A percentile compares a stretch with the other conserved stretches of the same genome.
These are phyloP conservation scores for Rhytidiadelphus loreus DNA, from an alignment of 225 moss, liverwort and hornwort species.

Conservation along the genomic window DNA sequence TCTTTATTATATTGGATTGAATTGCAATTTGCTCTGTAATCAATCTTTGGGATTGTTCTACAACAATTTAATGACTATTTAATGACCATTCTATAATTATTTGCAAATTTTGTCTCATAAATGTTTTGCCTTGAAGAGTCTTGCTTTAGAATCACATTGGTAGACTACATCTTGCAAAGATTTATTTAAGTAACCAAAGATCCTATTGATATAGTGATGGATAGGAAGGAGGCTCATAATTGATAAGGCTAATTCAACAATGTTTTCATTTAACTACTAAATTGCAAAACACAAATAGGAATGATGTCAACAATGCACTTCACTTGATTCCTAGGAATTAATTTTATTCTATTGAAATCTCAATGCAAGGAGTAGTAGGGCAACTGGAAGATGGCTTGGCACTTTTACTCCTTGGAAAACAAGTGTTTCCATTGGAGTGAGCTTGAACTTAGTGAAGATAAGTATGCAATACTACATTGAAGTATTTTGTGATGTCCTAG, in stretches of 20 bases:
- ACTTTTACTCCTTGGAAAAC: background rate
- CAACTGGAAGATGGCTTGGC: no score
- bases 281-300: background rate
- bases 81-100: background rate
- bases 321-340: no score
- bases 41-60: background rate
- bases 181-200: background rate
- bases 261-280: background rate
- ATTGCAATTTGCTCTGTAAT: background rate
- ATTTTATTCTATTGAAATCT: no score
- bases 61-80: background rate
- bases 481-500: no score
- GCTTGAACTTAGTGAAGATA: no score
- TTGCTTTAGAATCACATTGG: background rate
- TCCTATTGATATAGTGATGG: background rate
- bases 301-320: background rate
- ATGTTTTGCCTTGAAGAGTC: accelerated
- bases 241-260: background rate
- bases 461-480: no score
- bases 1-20: background rate
- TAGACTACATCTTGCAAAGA: background rate
- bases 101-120: background rate
- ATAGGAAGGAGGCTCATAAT: background rate
- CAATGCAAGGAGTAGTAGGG: no score
- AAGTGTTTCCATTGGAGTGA: background rate